Evolutionary conservation across 495 filamentous ascomycete genomes (phyloP), one percentile per base, ranked within the genome.

Genomic region (Lophium mytilinum): DNA sequence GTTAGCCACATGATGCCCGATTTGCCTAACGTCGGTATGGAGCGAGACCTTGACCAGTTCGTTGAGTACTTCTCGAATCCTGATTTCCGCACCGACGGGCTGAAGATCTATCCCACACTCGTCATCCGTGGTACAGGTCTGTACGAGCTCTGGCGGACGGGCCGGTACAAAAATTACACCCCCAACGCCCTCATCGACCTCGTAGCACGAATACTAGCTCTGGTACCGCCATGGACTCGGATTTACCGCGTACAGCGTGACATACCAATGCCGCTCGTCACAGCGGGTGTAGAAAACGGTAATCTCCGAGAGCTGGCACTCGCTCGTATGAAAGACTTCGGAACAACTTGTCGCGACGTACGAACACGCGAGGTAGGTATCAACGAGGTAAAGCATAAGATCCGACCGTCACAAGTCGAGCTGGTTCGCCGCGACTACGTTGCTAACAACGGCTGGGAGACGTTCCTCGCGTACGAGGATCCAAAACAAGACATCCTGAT

Each of bases 1-100:
- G 93, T 98, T 62, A 90, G 86, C 58, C 93, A 98, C 71, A 98
- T 98, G 93, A 98, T 98, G 93, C 93, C 93, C 12, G 93, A 98
- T 68, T 76, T 98, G 30, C 93, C 93, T 11, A 98, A 98, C 65
- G 93, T 98, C 5, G 93, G 93, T 54, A 94, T 96, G 87, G 94
- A 97, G 73, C 86, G 93, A 58, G 93, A 98, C 68, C 75, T 98
- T 24, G 90, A 92, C 67, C 93, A 98, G 63, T 98, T 98, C 74
- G 79, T 85, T 57, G 93, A 98, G 71, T 98, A 98, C 71, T 98
- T 98, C 62, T 89, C 93, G 71, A 96, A 94, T 70, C 93, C 93
- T 9, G 87, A 80, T 57, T 97, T 98, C 75, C 84, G 93, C 46
- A 97, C 94, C n/a, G 93, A 98, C 68, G 93, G 93, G 33, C 76